Base-by-base conservation (phyloP, 192 early-diverging fungal species). In the Podila clonocystis region DNA sequence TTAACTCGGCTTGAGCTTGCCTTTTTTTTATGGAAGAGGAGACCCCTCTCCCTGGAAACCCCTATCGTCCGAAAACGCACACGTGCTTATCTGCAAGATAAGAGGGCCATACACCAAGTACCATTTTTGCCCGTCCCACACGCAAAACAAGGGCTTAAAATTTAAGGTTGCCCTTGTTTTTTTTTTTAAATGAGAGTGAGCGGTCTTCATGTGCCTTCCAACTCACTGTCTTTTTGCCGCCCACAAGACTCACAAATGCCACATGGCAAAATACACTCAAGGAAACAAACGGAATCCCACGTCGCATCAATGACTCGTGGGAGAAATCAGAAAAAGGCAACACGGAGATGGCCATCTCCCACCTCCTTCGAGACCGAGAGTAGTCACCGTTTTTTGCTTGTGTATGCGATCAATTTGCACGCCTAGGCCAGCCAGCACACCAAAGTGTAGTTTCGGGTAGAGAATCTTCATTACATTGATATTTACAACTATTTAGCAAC, bases 41-140 rank as follows among this genome's bases (percentile, higher is more conserved):
- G 17, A n/a, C 20, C 20, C 20, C 52, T 55, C 22, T 55, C 22
- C 52, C 52, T 55, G 52, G 52, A 55, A 55, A 55, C 52, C n/a
- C 52, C 52, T 55, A 55, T 55, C 52, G 52, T 55, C 52, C 52
- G 52, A 22, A 55, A 24, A 9, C 26, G 52, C 52, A 55, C 52
- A 55, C 52, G 52, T 55, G 52, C 52, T 55, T 55, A 55, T 55
- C 52, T 55, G 52, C 22, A 12, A 55, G 52, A 55, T 55, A 55
- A 55, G 52, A 7, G 52, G 20, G 52, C 2, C n/a, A 11, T 9
- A n/a, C 52, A 24, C 41, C 3, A 9, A 36, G 34, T 9, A 11
- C 9, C 34, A 36, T 45, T 45, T 45, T 41, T 41, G 41, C 41
- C 41, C 41, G 41, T 41, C 41, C 41, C 41, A 41, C 12, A 41